These are phyloP conservation scores for Botrytis paeoniae DNA, from an alignment of 2,329 filamentous ascomycete genomes.

Conservation along the genomic window DNA sequence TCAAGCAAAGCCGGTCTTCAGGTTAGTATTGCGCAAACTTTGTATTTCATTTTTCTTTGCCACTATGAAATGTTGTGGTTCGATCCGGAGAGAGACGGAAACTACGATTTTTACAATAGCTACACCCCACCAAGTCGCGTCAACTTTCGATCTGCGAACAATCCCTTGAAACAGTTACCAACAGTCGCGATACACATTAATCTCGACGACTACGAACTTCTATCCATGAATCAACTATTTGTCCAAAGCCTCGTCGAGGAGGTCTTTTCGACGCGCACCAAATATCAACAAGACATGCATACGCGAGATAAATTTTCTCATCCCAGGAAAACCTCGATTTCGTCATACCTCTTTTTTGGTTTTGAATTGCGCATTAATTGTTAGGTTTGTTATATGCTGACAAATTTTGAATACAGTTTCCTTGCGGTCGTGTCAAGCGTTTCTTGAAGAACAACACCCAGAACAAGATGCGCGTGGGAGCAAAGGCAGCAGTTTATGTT, in stretches of 20 bases:
- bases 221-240: background rate
- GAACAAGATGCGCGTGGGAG: conserved; percentile 99
- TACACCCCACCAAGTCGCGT: conserved; percentile 36
- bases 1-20: conserved; percentile 40
- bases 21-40: conserved; percentile 33
- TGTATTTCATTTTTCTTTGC: background rate
- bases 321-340: conserved; percentile 4
- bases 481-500: conserved; percentile 97
- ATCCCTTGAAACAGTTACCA: conserved; percentile 1
- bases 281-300: conserved; percentile 27
- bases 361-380: background rate
- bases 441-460: conserved; percentile 99
- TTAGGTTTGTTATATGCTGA: conserved; percentile 32
- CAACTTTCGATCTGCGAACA: conserved; percentile 23
- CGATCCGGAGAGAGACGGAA: background rate
- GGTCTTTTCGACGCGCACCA: conserved; percentile 27
- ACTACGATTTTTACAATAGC: conserved; percentile 22
- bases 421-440: conserved; percentile 99
- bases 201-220: background rate
- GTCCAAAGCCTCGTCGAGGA: background rate
- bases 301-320: conserved; percentile 15
- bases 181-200: background rate
- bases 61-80: background rate
- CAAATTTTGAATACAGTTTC: conserved; percentile 64
- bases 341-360: background rate